Evolutionary conservation across 2,329 filamentous ascomycete species (phyloP), one percentile per base, ranked within the genome.

Genomic region (Pseudonectria foliicola): DNA sequence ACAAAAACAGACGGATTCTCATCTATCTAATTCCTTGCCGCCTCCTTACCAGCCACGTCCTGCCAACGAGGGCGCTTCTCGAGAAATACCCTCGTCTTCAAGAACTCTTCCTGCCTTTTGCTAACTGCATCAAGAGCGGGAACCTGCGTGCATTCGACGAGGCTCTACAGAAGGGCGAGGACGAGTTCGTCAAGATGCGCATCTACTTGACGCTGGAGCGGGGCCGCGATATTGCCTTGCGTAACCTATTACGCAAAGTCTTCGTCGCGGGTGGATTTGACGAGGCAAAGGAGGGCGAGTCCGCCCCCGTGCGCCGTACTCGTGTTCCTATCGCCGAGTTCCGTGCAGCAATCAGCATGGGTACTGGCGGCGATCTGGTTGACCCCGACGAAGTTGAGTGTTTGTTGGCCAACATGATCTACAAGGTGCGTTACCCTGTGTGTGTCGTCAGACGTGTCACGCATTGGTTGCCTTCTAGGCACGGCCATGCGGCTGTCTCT

Each of bases 361-460:
- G 79, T 34, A 80, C 75, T 46, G 70, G 73, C 32, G 69, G 71
- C 36, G 71, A 84, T 54, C 64, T 70, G 24, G 68, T 93, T 24
- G 92, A 95, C 50, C 72, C 75, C 23, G 93, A 98, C 55, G 92
- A 98, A 61, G 89, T 96, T 4, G 93, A 98, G 61, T 98, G 92
- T 59, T 66, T 95, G 50, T 57, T 98, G 53, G 87, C 92, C 18
- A 96, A 95, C 57, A 85, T 95, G 75, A 95, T 98, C 43, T 98
- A 96, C 70, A 98, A 96, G 78, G 90, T 94, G 62, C 48, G 63
- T 51, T 36, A 33, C 32, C 29, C 29, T 21, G 18, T 21, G 13
- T 38, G 29, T 34, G 27, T 14, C 37, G 15, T 37, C 27, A 16
- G 23, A 21, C 39, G 12, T 16, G 29, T 32, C 21, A 38, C 31